Percentiles rank a stretch among this genome's conserved stretches.
phyloP scores from a whole-genome alignment of 345 rosid genomes.

The Hibiscus trionum region DNA sequence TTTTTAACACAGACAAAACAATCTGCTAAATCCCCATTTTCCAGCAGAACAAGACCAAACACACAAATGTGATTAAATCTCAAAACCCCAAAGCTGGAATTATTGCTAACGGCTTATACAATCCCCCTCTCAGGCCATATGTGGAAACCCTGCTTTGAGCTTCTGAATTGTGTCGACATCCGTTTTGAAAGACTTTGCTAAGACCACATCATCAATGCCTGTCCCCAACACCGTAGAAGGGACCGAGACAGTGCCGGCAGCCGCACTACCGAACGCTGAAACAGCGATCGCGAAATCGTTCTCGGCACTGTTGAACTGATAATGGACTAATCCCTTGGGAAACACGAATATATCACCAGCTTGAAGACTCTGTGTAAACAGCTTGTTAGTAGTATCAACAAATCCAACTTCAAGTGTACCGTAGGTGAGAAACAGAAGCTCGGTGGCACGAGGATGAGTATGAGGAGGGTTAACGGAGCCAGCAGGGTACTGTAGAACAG shows the following conservation, averaged over 20 bases:
- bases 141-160: neutral
- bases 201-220: neutral
- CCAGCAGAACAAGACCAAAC: neutral
- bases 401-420: slow-evolving; percentile 4
- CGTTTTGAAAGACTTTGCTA: slow-evolving; percentile 4
- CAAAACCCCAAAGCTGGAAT: neutral
- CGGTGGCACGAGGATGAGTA: neutral
- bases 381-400: neutral
- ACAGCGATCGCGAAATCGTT: neutral
- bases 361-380: neutral
- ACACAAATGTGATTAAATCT: neutral
- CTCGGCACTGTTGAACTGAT: neutral
- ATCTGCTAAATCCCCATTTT: neutral
- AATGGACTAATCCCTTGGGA: neutral
- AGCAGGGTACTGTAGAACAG: neutral
- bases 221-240: neutral
- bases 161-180: neutral
- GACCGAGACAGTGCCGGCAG: neutral
- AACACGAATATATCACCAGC: neutral
- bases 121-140: neutral
- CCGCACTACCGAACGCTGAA: slow-evolving; percentile 4
- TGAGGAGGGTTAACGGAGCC: neutral
- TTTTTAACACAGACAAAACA: neutral
- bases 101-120: neutral
- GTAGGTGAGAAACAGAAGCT: neutral